These are phyloP conservation scores for Fusarium beomiforme DNA, from an alignment of 2,329 filamentous ascomycete species.

Conservation along the genomic window DNA sequence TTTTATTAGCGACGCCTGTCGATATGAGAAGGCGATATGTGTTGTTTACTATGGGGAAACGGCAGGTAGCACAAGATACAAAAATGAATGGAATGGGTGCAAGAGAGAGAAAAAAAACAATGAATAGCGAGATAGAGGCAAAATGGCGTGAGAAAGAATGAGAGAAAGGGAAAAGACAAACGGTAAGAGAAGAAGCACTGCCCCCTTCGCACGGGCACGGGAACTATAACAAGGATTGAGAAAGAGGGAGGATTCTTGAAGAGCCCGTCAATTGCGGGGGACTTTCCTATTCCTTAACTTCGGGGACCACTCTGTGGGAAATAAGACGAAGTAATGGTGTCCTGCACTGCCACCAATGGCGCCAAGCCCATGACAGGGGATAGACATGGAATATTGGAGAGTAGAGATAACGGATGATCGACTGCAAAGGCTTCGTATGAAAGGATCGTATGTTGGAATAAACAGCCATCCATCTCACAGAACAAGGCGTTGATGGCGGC, in stretches of 20 bases:
- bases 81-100: background rate
- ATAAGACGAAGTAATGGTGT: constrained; percentile 21
- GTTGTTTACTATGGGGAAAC: background rate
- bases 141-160: background rate
- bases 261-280: constrained; percentile 19
- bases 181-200: constrained; percentile 17
- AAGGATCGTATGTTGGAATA: background rate
- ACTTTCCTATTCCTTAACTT: constrained; percentile 2
- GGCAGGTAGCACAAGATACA: background rate
- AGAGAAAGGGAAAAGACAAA: background rate
- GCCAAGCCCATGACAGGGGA: constrained; percentile 34
- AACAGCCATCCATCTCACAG: background rate
- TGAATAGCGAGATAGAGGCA: background rate
- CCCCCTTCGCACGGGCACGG: constrained; percentile 14
- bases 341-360: constrained; percentile 27
- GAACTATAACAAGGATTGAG: constrained; percentile 1
- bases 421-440: background rate
- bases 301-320: constrained; percentile 13
- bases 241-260: background rate
- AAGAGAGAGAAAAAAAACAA: background rate
- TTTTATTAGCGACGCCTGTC: background rate
- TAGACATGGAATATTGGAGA: background rate
- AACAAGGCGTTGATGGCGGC: background rate
- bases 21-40: background rate
- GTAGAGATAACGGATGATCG: background rate